phyloP scores from a whole-genome alignment of 2,329 filamentous ascomycete genomes.

The Scedosporium aurantiacum region DNA sequence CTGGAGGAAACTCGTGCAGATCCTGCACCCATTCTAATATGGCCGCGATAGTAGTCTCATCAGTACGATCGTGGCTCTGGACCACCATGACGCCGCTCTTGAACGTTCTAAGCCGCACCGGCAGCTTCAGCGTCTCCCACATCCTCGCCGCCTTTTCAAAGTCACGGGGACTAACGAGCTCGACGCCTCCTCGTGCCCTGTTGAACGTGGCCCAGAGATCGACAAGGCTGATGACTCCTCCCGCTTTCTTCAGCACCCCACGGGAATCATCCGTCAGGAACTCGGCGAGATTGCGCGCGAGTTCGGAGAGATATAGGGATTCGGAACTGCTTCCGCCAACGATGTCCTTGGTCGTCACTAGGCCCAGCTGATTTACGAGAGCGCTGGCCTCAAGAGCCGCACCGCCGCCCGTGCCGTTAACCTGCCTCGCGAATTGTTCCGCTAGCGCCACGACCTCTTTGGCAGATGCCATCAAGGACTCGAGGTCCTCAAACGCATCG shows the following conservation, averaged over 20 bases:
- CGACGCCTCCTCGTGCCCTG: conserved; percentile 80
- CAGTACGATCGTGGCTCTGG: conserved; percentile 75
- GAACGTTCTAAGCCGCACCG: conserved; percentile 78
- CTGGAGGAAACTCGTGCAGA: conserved; percentile 54
- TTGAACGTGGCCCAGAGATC: conserved; percentile 96
- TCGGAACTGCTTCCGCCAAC: conserved; percentile 66
- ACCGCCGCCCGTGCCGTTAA: conserved; percentile 45
- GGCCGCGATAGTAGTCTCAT: conserved; percentile 75
- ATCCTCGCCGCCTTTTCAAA: conserved; percentile 81
- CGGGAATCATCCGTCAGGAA: conserved; percentile 78
- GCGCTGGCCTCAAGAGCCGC: conserved; percentile 59
- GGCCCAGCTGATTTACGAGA: conserved; percentile 62
- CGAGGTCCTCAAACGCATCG: conserved; percentile 87
- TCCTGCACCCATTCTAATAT: conserved; percentile 69
- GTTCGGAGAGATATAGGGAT: conserved; percentile 78
- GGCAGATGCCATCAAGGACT: conserved; percentile 92
- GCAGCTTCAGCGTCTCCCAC: conserved; percentile 80
- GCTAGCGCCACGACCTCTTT: conserved; percentile 93
- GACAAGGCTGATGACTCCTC: conserved; percentile 80
- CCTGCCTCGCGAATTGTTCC: conserved; percentile 69
- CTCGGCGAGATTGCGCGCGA: conserved; percentile 75
- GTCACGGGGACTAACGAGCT: conserved; percentile 82
- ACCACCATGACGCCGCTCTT: conserved; percentile 92
- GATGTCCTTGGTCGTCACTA: conserved; percentile 93
- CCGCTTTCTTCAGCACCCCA: conserved; percentile 66